Conservation (phyloP, 2,329 filamentous ascomycete species). For the Stachybotrys elegans region DNA sequence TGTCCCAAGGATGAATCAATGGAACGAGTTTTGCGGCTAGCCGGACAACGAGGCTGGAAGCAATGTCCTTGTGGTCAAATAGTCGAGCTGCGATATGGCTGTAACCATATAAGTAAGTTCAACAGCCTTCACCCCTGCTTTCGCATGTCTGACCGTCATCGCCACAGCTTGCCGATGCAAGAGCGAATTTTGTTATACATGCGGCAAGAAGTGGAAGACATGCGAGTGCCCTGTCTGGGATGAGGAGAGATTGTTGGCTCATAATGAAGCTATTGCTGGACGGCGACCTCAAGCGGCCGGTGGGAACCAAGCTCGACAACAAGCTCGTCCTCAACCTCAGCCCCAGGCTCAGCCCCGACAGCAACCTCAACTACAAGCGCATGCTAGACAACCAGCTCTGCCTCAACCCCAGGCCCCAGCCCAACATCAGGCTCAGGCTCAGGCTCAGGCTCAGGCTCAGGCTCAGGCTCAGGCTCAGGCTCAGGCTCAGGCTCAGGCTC, state of each 20-base stretch:
- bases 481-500: too few species aligned
- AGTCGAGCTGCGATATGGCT: conserved; percentile 43
- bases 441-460: too few species aligned
- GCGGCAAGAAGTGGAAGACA: conserved; percentile 33
- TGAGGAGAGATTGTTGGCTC: conserved; percentile 16
- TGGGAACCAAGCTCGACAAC: too few species aligned
- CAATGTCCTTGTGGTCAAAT: conserved; percentile 40
- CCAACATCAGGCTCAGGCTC: too few species aligned
- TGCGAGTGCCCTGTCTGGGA: conserved; percentile 31
- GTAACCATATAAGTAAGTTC: conserved; percentile 50
- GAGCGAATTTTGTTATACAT: conserved; percentile 40
- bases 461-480: too few species aligned
- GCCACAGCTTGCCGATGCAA: conserved; percentile 35
- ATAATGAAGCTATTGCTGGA: not conserved
- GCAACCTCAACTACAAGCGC: too few species aligned
- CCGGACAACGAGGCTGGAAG: conserved; percentile 40
- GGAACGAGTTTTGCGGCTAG: conserved; percentile 32
- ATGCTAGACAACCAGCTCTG: too few species aligned
- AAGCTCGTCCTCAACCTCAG: too few species aligned
- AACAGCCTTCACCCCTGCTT: not conserved
- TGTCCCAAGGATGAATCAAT: conserved; percentile 39
- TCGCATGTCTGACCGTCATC: not conserved
- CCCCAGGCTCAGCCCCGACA: too few species aligned
- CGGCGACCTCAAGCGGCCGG: not conserved
- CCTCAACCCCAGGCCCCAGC: too few species aligned